A percentile compares a stretch with the other conserved stretches of the same genome.
phyloP scores from a whole-genome alignment of 768 basidiomycete genomes.

The Pisolithus marmoratus region DNA sequence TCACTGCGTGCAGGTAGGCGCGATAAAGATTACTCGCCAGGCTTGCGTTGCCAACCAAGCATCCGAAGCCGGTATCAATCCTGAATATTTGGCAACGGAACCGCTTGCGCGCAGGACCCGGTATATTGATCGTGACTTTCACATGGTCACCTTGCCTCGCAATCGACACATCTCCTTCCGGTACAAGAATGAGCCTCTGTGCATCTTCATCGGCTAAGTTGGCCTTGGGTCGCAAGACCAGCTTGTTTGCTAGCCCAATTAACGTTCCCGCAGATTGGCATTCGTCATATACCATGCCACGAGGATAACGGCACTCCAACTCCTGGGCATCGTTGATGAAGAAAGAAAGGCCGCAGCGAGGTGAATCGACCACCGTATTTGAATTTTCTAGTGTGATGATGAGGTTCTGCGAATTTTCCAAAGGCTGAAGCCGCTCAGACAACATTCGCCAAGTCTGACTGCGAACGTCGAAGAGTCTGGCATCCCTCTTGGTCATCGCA shows the following conservation, averaged over 20 bases:
- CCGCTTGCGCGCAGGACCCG: neutral
- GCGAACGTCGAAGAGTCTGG: neutral
- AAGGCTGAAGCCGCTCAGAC: constrained; percentile 9
- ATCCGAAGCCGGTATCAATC: constrained; percentile 26
- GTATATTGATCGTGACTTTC: constrained; percentile 7
- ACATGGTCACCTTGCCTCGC: constrained; percentile 11
- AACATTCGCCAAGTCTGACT: constrained; percentile 5
- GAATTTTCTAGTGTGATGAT: neutral
- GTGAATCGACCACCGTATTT: constrained; percentile 27
- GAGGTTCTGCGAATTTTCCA: constrained; percentile 21
- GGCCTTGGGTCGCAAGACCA: constrained; percentile 33
- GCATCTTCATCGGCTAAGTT: neutral
- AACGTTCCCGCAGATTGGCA: constrained; percentile 37
- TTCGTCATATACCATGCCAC: constrained; percentile 36
- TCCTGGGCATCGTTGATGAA: constrained; percentile 26
- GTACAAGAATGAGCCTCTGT: constrained; percentile 32
- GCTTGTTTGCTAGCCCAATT: constrained; percentile 36
- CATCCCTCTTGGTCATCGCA: neutral
- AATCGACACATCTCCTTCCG: constrained; percentile 26
- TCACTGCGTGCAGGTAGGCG: constrained; percentile 42
- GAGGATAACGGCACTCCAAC: constrained; percentile 37
- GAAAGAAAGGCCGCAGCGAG: constrained; percentile 39
- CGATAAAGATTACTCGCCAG: constrained; percentile 29
- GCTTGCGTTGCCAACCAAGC: constrained; percentile 22
- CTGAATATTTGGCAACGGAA: constrained; percentile 24